phyloP scores from a whole-genome alignment of 306 rosid species.

The Castanea sativa region DNA sequence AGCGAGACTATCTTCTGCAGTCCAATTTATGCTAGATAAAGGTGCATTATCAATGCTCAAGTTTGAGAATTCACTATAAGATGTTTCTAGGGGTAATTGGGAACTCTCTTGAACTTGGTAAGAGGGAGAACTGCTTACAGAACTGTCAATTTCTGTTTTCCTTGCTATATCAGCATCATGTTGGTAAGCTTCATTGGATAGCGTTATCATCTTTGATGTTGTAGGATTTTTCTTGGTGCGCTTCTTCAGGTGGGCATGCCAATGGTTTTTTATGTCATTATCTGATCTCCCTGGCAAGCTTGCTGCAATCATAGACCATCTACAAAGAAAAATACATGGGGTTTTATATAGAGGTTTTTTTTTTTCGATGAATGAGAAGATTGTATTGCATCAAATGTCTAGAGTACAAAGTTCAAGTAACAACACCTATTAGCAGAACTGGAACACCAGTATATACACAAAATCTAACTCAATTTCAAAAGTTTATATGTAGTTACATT shows the following conservation, averaged over 20 bases:
- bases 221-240: background rate
- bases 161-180: too few relatives aligned
- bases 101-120: constrained; percentile 34
- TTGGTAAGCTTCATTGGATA: background rate
- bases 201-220: background rate
- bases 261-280: constrained; percentile 63
- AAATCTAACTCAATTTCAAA: too few relatives aligned
- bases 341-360: background rate
- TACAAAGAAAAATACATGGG: background rate
- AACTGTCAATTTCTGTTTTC: too few relatives aligned
- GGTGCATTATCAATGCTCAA: constrained; percentile 13
- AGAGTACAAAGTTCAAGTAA: too few relatives aligned
- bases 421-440: too few relatives aligned
- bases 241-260: constrained; percentile 65
- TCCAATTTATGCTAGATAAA: background rate
- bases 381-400: too few relatives aligned
- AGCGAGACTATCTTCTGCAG: constrained; percentile 14
- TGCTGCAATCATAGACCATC: constrained; percentile 70
- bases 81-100: constrained; percentile 18
- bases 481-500: too few relatives aligned
- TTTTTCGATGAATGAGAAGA: too few relatives aligned
- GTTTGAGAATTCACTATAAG: constrained; percentile 13
- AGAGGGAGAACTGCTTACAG: too few relatives aligned
- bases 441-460: too few relatives aligned
- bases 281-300: constrained; percentile 65